Percentiles rank a stretch among this genome's conserved stretches.
These are phyloP conservation scores for Croton setiger DNA, from an alignment of 441 rosid species.

Conservation along the genomic window DNA sequence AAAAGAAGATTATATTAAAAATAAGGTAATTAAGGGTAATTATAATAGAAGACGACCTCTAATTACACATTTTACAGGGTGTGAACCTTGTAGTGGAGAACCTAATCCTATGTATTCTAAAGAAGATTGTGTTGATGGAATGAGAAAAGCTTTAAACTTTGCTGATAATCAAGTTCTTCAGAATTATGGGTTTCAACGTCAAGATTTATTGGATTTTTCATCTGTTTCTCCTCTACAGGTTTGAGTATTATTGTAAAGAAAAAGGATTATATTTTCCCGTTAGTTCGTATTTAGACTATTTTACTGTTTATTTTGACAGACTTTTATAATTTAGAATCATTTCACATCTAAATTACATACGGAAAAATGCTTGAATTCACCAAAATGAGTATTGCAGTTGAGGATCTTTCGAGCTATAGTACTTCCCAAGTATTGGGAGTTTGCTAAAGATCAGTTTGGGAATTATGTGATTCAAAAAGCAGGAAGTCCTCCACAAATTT, in stretches of 20 bases:
- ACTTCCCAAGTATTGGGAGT: constrained; percentile 22
- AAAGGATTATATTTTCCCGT: not conserved
- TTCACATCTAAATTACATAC: constrained; percentile 27
- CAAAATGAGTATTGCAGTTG: constrained; percentile 12
- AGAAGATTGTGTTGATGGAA: constrained; percentile 58
- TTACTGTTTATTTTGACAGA: too few species aligned
- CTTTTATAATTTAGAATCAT: not conserved
- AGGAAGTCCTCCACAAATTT: not conserved
- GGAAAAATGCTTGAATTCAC: constrained; percentile 25
- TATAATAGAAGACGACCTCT: constrained; percentile 56
- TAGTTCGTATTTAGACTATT: too few species aligned
- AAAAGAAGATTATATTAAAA: constrained; percentile 49
- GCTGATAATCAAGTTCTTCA: constrained; percentile 83
- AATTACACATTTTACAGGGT: constrained; percentile 85
- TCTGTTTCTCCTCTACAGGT: not conserved
- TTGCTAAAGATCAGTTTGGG: constrained; percentile 32
- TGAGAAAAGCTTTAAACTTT: constrained; percentile 71
- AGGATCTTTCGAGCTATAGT: constrained; percentile 17
- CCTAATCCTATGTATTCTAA: constrained; percentile 51
- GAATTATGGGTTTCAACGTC: constrained; percentile 56
- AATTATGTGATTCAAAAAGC: constrained; percentile 38
- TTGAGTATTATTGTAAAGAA: too few species aligned
- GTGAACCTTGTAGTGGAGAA: constrained; percentile 85
- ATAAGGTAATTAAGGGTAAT: constrained; percentile 32
- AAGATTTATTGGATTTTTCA: constrained; percentile 45